These are phyloP conservation scores for Fraxinus albicans DNA, from an alignment of 305 asterid species.

Conservation along the genomic window DNA sequence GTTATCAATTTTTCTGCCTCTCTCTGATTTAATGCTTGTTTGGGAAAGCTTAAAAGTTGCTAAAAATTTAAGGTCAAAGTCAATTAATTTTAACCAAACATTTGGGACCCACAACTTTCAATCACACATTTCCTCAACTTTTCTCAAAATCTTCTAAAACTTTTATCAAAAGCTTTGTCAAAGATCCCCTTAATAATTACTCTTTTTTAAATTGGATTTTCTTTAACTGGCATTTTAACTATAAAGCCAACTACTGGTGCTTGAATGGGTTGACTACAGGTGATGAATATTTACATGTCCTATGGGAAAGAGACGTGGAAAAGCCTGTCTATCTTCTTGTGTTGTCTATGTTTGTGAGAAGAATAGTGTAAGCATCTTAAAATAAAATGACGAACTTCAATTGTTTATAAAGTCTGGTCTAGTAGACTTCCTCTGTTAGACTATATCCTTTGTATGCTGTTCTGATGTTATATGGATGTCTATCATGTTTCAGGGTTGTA, in stretches of 20 bases:
- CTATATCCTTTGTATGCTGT: not conserved
- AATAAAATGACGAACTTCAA: not conserved
- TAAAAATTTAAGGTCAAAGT: not conserved
- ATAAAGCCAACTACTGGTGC: not conserved
- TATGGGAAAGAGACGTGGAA: not conserved
- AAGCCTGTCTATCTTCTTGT: not conserved
- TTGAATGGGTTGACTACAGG: not conserved
- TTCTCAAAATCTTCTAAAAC: not conserved
- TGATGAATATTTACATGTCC: not conserved
- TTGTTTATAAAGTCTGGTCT: not conserved
- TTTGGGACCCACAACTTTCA: not conserved
- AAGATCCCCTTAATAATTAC: not conserved
- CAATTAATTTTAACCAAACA: not conserved
- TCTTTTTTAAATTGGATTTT: not conserved
- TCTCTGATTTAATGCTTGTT: not conserved
- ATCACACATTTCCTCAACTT: not conserved
- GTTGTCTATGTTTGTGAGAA: not conserved
- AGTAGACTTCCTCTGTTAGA: not conserved
- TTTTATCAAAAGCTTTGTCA: not conserved
- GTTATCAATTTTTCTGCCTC: not conserved
- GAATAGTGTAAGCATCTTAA: not conserved
- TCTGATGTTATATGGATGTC: not conserved
- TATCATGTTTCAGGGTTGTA: slow-evolving; percentile 55
- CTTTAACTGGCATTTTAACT: not conserved
- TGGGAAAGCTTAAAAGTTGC: not conserved